Evolutionary conservation across 345 rosid genomes (phyloP).

Genomic region (Psidium guajava): DNA sequence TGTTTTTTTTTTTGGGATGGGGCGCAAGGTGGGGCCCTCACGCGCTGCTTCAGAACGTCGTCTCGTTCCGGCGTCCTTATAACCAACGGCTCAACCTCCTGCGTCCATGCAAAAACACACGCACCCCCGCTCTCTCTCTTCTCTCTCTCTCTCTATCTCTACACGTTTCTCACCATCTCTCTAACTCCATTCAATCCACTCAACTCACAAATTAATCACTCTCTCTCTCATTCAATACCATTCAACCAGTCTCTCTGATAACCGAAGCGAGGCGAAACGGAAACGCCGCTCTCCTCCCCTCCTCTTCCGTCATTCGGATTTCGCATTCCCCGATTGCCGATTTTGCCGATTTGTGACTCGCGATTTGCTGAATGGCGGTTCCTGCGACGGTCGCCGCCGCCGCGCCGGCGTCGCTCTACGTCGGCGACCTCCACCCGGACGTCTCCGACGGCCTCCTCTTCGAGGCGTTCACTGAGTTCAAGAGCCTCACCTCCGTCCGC

Average conservation of each 20-base stretch:
- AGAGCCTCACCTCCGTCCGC: constrained; percentile 60
- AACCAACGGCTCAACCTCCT: constrained; percentile 12
- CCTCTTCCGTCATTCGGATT: background rate
- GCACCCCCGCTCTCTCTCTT: background rate
- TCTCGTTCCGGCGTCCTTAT: background rate
- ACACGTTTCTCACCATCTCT: background rate
- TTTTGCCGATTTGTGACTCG: too few species aligned
- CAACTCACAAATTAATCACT: background rate
- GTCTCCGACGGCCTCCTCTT: constrained; percentile 39
- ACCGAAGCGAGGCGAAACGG: background rate
- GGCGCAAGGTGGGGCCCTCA: background rate
- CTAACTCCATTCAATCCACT: background rate
- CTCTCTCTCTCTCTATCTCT: background rate
- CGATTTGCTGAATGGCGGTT: constrained; percentile 25
- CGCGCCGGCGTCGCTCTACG: constrained; percentile 42
- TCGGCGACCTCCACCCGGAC: constrained; percentile 64
- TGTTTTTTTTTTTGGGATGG: background rate
- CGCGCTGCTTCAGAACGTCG: constrained; percentile 1
- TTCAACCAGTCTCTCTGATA: background rate
- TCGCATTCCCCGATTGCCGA: background rate
- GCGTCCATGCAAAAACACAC: constrained; percentile 33
- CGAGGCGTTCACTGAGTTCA: constrained; percentile 46
- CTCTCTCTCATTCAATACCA: background rate
- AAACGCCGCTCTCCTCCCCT: background rate
- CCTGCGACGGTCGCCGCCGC: constrained; percentile 21